These are phyloP conservation scores for Rhodosporidiobolus sp. DNA, from an alignment of 768 basidiomycete species.

Conservation along the genomic window DNA sequence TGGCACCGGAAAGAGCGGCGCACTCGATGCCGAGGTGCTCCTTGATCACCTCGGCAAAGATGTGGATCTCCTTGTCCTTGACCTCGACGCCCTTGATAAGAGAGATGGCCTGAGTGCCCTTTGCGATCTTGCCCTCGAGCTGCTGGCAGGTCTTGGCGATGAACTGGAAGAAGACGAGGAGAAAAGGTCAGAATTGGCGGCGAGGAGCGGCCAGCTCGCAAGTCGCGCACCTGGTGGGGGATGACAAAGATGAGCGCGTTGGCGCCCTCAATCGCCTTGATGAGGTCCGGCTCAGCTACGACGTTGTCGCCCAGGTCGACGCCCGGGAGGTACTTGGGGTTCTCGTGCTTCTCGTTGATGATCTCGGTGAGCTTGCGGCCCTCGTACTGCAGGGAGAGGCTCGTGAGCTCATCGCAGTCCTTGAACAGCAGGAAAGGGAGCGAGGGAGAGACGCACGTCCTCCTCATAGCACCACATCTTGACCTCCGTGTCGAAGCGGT, in stretches of 20 bases:
- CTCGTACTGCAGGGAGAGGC: constrained; percentile 11
- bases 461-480: constrained; percentile 55
- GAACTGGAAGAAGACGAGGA: constrained; percentile 45
- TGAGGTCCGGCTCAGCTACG: constrained; percentile 51
- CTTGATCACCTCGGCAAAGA: constrained; percentile 53
- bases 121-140: constrained; percentile 50
- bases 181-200: not conserved
- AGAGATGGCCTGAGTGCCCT: constrained; percentile 50
- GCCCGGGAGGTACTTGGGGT: constrained; percentile 52
- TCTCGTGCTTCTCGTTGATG: constrained; percentile 54
- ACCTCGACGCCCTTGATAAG: constrained; percentile 56
- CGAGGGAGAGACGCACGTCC: constrained; percentile 44
- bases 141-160: constrained; percentile 49
- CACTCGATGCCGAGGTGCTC: constrained; percentile 50
- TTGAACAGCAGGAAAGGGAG: constrained; percentile 43
- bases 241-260: constrained; percentile 54
- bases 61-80: constrained; percentile 49
- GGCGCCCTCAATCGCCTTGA: constrained; percentile 51
- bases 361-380: constrained; percentile 50
- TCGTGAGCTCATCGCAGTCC: constrained; percentile 44
- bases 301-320: constrained; percentile 51
- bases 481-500: constrained; percentile 51
- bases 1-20: constrained; percentile 54
- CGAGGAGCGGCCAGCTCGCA: not conserved
- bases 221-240: constrained; percentile 51